These are phyloP conservation scores for Avena insularis DNA, from an alignment of 176 grass and related monocot species.

Conservation along the genomic window DNA sequence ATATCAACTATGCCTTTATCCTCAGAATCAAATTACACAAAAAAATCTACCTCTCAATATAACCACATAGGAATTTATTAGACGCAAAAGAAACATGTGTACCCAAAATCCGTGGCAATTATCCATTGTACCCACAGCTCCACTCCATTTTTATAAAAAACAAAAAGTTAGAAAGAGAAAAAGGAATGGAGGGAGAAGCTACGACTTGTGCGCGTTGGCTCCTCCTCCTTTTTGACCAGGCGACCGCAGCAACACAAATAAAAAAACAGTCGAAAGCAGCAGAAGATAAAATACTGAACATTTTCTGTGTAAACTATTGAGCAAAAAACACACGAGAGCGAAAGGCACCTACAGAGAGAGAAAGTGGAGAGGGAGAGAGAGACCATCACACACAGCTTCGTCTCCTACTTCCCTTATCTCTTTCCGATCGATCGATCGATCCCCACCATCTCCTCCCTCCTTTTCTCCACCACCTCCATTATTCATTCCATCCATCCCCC, in stretches of 20 bases:
- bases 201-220: slow-evolving; percentile 50
- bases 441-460: not conserved
- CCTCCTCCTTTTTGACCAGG: slow-evolving; percentile 73
- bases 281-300: not conserved
- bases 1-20: not conserved
- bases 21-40: not conserved
- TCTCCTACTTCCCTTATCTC: slow-evolving; percentile 61
- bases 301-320: not conserved
- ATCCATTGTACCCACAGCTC: not conserved
- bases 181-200: slow-evolving; percentile 40
- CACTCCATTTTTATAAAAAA: not conserved
- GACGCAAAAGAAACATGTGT: not conserved
- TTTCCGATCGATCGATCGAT: slow-evolving; percentile 41
- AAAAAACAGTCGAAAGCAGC: not conserved
- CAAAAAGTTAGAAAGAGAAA: not conserved
- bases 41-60: not conserved
- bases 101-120: slow-evolving; percentile 21
- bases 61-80: not conserved
- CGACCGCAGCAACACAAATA: slow-evolving; percentile 16
- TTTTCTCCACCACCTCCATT: slow-evolving; percentile 49
- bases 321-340: not conserved
- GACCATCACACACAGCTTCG: slow-evolving; percentile 48
- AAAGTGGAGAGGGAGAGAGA: slow-evolving; percentile 19
- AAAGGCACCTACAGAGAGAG: slow-evolving; percentile 40
- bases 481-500: slow-evolving; percentile 30